Evolutionary conservation across 495 filamentous ascomycete genomes (phyloP).

Genomic region (Sabuloglossum arenarium): DNA sequence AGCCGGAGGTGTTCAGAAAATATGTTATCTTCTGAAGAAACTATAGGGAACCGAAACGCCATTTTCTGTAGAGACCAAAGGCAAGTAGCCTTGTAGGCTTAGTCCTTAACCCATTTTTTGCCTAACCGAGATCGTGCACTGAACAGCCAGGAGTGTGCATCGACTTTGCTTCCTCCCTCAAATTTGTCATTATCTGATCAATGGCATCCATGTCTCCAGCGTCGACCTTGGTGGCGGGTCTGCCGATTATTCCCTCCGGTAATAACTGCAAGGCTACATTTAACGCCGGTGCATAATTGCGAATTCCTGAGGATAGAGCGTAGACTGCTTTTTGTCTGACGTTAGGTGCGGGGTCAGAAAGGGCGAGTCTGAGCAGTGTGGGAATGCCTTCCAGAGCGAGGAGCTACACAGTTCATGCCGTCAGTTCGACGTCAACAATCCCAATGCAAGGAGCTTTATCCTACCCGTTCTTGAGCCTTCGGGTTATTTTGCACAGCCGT

Average conservation of each 20-base stretch:
- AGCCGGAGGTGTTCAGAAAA: too few relatives aligned
- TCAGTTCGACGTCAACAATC: neutral
- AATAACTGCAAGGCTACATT: conserved; percentile 38
- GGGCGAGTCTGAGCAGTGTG: conserved; percentile 41
- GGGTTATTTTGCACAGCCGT: conserved; percentile 93
- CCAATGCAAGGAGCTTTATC: conserved; percentile 2
- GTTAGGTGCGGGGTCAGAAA: conserved; percentile 31
- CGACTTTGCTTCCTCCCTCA: conserved; percentile 30
- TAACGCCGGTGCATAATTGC: conserved; percentile 70
- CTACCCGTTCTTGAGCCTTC: conserved; percentile 53
- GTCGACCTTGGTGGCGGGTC: conserved; percentile 28
- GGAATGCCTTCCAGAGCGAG: conserved; percentile 50
- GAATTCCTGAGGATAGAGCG: conserved; percentile 59
- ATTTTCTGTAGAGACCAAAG: too few relatives aligned
- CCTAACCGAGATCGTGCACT: neutral
- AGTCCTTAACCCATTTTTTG: neutral
- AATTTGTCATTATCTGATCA: conserved; percentile 45
- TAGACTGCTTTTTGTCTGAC: conserved; percentile 77
- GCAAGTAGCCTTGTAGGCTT: neutral
- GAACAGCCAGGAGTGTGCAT: neutral
- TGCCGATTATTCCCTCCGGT: conserved; percentile 34
- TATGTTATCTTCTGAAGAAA: too few relatives aligned
- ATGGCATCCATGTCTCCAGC: conserved; percentile 70
- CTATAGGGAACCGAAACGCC: too few relatives aligned
- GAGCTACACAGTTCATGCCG: conserved; percentile 20